These are phyloP conservation scores for Leptographium lundbergii DNA, from an alignment of 2,329 filamentous ascomycete genomes.

Conservation along the genomic window DNA sequence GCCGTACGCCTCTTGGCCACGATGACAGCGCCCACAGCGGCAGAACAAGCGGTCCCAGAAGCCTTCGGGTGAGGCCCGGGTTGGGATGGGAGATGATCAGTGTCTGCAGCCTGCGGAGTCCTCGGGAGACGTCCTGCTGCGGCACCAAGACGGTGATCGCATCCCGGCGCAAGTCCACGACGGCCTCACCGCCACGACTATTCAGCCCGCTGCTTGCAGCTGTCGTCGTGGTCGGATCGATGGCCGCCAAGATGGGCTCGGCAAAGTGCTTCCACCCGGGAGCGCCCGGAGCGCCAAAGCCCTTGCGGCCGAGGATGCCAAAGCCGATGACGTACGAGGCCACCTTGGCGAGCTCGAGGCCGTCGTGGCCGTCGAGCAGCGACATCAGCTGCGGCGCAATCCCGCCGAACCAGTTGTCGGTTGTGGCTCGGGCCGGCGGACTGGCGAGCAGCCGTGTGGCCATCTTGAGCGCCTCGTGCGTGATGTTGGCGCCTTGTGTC, in stretches of 20 bases:
- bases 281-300: slow-evolving; percentile 47
- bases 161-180: slow-evolving; percentile 32
- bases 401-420: slow-evolving; percentile 46
- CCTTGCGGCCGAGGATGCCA: slow-evolving; percentile 51
- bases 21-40: slow-evolving; percentile 52
- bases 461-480: slow-evolving; percentile 53
- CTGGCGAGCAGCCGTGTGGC: slow-evolving; percentile 48
- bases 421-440: slow-evolving; percentile 39
- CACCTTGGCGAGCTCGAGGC: slow-evolving; percentile 43
- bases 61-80: slow-evolving; percentile 48
- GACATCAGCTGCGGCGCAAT: slow-evolving; percentile 48
- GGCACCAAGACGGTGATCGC: slow-evolving; percentile 28
- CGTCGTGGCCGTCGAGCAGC: slow-evolving; percentile 48
- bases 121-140: slow-evolving; percentile 31
- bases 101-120: slow-evolving; percentile 41
- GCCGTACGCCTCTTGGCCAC: slow-evolving; percentile 24
- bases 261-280: slow-evolving; percentile 52
- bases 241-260: slow-evolving; percentile 38
- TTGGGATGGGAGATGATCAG: slow-evolving; percentile 53
- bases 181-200: slow-evolving; percentile 25
- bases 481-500: slow-evolving; percentile 49
- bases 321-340: slow-evolving; percentile 52
- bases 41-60: slow-evolving; percentile 44
- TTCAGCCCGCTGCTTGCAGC: background rate
- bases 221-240: slow-evolving; percentile 30